These are phyloP conservation scores for Orychophragmus violaceus DNA, from an alignment of 345 rosid genomes.

Conservation along the genomic window DNA sequence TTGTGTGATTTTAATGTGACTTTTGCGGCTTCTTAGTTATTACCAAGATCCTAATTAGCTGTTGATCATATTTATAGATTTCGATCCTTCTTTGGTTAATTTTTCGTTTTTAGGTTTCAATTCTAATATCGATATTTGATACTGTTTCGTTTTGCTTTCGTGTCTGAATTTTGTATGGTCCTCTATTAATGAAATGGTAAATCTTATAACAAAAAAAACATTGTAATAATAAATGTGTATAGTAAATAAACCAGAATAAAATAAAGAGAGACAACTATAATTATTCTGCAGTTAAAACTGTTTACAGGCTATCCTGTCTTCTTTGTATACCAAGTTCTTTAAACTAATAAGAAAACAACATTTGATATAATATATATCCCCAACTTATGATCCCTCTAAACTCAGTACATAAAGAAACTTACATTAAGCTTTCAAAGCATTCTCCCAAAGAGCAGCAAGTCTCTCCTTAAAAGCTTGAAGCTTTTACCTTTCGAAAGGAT, in stretches of 20 bases:
- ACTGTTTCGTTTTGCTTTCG: too few species aligned
- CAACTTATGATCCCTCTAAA: not conserved
- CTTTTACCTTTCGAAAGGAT: constrained; percentile 49
- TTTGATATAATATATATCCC: not conserved
- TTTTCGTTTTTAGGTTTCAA: too few species aligned
- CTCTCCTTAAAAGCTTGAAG: constrained; percentile 3
- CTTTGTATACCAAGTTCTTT: constrained; percentile 17
- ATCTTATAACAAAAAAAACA: too few species aligned
- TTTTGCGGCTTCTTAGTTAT: too few species aligned
- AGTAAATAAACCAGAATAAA: not conserved
- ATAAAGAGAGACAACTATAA: constrained; percentile 1
- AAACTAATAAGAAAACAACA: constrained; percentile 27
- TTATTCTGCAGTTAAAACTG: constrained; percentile 19
- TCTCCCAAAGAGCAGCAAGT: not conserved
- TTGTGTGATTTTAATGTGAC: too few species aligned
- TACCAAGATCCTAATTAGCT: too few species aligned
- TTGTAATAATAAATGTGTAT: not conserved
- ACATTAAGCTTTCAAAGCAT: constrained; percentile 2
- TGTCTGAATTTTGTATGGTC: too few species aligned
- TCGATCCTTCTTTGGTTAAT: too few species aligned
- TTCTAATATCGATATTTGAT: too few species aligned
- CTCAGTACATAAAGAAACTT: not conserved
- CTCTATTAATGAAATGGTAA: too few species aligned
- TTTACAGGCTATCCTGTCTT: constrained; percentile 12
- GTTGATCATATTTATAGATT: too few species aligned